phyloP scores from a whole-genome alignment of 2,329 filamentous ascomycete genomes.

The Tolypocladium ovalisporum region DNA sequence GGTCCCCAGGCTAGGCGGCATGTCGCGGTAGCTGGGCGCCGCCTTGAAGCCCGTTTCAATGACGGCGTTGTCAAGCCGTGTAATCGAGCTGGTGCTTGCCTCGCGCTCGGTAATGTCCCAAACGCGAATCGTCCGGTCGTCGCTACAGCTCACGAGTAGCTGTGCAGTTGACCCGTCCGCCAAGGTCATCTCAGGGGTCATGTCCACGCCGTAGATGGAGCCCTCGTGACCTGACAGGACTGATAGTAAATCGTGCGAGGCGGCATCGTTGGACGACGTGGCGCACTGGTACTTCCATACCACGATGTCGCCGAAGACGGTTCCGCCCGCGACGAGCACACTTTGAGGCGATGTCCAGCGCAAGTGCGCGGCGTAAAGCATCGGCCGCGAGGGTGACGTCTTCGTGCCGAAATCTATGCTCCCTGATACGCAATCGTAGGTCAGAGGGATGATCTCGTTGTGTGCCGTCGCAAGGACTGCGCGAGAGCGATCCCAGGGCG shows the following conservation, averaged over 20 bases:
- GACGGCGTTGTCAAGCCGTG: neutral
- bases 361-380: slow-evolving; percentile 77
- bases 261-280: neutral
- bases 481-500: slow-evolving; percentile 26
- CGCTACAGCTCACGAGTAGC: slow-evolving; percentile 84
- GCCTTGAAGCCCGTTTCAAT: slow-evolving; percentile 51
- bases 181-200: slow-evolving; percentile 47
- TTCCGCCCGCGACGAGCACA: slow-evolving; percentile 75
- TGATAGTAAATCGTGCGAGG: slow-evolving; percentile 29
- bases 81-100: neutral
- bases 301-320: slow-evolving; percentile 88
- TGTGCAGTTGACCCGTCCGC: slow-evolving; percentile 32
- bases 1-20: slow-evolving; percentile 4
- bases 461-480: slow-evolving; percentile 72
- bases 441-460: slow-evolving; percentile 60
- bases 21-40: slow-evolving; percentile 12
- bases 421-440: slow-evolving; percentile 14
- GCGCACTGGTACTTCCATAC: slow-evolving; percentile 61
- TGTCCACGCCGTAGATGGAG: slow-evolving; percentile 81
- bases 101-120: slow-evolving; percentile 65
- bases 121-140: slow-evolving; percentile 79
- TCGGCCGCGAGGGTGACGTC: slow-evolving; percentile 62
- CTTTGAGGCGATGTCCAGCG: slow-evolving; percentile 45
- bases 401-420: slow-evolving; percentile 34
- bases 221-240: slow-evolving; percentile 69